phyloP scores from a whole-genome alignment of 2,329 filamentous ascomycete genomes.

The Hypoxylon sp. region DNA sequence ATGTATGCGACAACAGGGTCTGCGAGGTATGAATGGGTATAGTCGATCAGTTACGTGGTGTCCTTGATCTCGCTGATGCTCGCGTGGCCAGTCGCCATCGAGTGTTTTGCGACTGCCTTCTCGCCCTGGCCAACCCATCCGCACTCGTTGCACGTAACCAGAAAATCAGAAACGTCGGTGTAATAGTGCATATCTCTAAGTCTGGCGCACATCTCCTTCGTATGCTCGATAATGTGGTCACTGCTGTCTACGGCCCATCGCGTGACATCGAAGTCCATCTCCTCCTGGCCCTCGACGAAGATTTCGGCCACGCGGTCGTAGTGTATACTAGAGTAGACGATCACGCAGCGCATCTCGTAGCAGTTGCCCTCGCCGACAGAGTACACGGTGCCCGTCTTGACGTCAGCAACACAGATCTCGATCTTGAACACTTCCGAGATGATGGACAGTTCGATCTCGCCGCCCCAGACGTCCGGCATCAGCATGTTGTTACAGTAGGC shows the following conservation, averaged over 20 bases:
- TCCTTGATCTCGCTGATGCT: conserved; percentile 68
- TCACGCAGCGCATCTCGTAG: conserved; percentile 74
- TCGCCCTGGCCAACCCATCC: conserved; percentile 78
- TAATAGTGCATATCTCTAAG: conserved; percentile 81
- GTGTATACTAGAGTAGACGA: conserved; percentile 93
- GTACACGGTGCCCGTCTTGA: conserved; percentile 65
- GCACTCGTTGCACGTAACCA: conserved; percentile 82
- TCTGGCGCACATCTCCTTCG: conserved; percentile 74
- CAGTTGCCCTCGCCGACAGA: conserved; percentile 81
- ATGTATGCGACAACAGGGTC: not conserved
- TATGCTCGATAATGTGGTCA: conserved; percentile 78
- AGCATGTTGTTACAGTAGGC: conserved; percentile 88
- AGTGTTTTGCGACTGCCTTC: conserved; percentile 73
- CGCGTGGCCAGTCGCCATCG: conserved; percentile 70
- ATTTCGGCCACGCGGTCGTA: conserved; percentile 91
- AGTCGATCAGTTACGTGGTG: conserved; percentile 8
- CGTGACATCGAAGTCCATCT: conserved; percentile 79
- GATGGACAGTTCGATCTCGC: conserved; percentile 90
- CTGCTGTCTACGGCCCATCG: conserved; percentile 67
- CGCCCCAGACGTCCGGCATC: conserved; percentile 87
- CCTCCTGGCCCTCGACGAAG: conserved; percentile 70
- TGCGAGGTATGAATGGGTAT: not conserved
- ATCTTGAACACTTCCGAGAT: conserved; percentile 87
- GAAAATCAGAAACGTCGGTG: conserved; percentile 87
- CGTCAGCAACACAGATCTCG: conserved; percentile 88